Conservation (phyloP, 2,329 filamentous ascomycete species). For the Exophiala calicioides region DNA sequence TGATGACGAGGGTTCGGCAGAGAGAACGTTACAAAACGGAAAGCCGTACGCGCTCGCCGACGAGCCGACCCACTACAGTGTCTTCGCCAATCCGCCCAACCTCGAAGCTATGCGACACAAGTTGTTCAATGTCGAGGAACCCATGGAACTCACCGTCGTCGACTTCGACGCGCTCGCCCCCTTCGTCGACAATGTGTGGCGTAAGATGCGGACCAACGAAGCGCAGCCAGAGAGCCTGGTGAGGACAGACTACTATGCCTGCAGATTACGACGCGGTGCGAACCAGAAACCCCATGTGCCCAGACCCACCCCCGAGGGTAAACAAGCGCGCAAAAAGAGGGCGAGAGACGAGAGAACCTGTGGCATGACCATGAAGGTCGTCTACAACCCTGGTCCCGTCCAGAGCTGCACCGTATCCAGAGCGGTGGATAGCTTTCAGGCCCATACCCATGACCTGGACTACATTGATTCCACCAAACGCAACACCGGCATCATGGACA, state of each 20-base stretch:
- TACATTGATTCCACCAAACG: constrained; percentile 51
- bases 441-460: constrained; percentile 50
- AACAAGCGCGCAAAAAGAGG: constrained; percentile 46
- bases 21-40: constrained; percentile 18
- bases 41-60: constrained; percentile 17
- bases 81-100: constrained; percentile 47
- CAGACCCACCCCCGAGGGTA: constrained; percentile 47
- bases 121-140: constrained; percentile 48
- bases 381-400: constrained; percentile 46
- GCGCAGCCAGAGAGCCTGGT: constrained; percentile 37
- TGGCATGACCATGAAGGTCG: constrained; percentile 51
- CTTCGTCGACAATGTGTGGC: constrained; percentile 54
- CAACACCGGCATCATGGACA: constrained; percentile 51
- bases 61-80: constrained; percentile 32
- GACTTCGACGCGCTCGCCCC: constrained; percentile 52
- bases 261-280: constrained; percentile 43
- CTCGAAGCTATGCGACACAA: constrained; percentile 45
- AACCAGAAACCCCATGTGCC: constrained; percentile 42
- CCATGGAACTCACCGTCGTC: constrained; percentile 47
- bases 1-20: constrained; percentile 10
- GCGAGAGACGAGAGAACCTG: constrained; percentile 49
- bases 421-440: constrained; percentile 42
- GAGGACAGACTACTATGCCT: constrained; percentile 51
- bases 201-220: constrained; percentile 42
- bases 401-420: constrained; percentile 46